Conservation (phyloP, 208 protist species). For the Leishmania guyanensis region DNA sequence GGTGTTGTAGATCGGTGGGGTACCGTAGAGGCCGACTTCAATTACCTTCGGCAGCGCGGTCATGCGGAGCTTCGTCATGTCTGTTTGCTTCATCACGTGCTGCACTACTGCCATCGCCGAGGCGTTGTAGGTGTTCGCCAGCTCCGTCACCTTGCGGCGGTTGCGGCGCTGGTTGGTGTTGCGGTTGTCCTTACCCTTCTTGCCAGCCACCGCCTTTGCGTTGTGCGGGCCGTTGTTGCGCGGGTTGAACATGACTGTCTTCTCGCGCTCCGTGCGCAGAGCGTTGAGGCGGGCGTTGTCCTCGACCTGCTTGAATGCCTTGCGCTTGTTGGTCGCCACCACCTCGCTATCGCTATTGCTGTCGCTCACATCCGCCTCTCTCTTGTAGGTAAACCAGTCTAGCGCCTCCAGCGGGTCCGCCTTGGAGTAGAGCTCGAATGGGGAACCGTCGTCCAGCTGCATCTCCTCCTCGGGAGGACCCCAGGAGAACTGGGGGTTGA, state of each 20-base stretch:
- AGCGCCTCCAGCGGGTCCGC: conserved; percentile 43
- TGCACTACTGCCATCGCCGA: conserved; percentile 36
- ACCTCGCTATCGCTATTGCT: conserved; percentile 37
- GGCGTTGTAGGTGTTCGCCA: conserved; percentile 46
- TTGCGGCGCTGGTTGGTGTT: conserved; percentile 44
- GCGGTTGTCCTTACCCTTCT: conserved; percentile 40
- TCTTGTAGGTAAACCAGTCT: conserved; percentile 56
- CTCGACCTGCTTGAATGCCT: conserved; percentile 63
- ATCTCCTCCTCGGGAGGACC: conserved; percentile 81
- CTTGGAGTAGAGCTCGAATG: conserved; percentile 77
- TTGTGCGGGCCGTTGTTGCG: conserved; percentile 34
- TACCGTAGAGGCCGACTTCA: conserved; percentile 61
- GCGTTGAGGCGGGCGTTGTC: conserved; percentile 74
- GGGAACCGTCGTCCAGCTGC: conserved; percentile 49
- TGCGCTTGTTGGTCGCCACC: conserved; percentile 35
- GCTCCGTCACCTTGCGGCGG: conserved; percentile 38
- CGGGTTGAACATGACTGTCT: conserved; percentile 26
- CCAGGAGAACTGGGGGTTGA: conserved; percentile 77
- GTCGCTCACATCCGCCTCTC: conserved; percentile 21
- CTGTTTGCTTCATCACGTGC: conserved; percentile 39
- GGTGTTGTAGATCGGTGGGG: conserved; percentile 68
- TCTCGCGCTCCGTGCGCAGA: conserved; percentile 54
- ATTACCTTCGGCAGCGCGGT: conserved; percentile 35
- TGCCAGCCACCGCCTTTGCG: conserved; percentile 16
- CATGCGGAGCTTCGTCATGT: conserved; percentile 48